Conservation (phyloP, 768 basidiomycete genomes). For the Melanogaster broomeanus region DNA sequence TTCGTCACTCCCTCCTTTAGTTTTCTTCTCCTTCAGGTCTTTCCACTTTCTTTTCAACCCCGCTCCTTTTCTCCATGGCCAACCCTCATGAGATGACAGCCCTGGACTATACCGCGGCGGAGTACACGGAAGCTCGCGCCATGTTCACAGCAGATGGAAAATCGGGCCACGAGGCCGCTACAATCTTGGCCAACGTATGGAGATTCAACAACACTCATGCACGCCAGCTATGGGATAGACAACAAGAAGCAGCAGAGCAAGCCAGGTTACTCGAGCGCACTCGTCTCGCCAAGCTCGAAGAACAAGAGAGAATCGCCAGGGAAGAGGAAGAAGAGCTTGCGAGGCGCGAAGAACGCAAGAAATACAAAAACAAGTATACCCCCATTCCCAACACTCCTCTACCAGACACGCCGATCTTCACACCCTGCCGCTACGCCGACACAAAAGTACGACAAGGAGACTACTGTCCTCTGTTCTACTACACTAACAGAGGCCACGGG, state of each 20-base stretch:
- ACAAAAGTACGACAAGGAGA: background rate
- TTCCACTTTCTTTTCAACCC: background rate
- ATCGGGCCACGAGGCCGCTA: background rate
- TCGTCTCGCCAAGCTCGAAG: too few species aligned
- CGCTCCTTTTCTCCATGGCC: too few species aligned
- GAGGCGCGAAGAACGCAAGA: too few species aligned
- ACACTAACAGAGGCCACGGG: background rate
- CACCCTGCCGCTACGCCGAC: background rate
- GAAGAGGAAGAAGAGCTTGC: too few species aligned
- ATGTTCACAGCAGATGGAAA: background rate
- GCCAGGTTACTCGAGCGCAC: too few species aligned
- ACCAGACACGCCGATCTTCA: background rate
- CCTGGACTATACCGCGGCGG: background rate
- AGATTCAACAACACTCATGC: background rate
- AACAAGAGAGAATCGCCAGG: too few species aligned
- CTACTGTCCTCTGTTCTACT: background rate
- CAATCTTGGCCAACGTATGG: background rate
- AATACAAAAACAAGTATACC: too few species aligned
- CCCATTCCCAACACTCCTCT: background rate
- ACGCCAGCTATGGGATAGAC: background rate
- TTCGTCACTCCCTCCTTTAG: background rate
- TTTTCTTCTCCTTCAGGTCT: background rate
- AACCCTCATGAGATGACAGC: background rate
- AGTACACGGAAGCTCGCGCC: background rate
- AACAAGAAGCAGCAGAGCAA: background rate